Base-by-base conservation (phyloP, 345 rosid genomes). In the Passiflora organensis region DNA sequence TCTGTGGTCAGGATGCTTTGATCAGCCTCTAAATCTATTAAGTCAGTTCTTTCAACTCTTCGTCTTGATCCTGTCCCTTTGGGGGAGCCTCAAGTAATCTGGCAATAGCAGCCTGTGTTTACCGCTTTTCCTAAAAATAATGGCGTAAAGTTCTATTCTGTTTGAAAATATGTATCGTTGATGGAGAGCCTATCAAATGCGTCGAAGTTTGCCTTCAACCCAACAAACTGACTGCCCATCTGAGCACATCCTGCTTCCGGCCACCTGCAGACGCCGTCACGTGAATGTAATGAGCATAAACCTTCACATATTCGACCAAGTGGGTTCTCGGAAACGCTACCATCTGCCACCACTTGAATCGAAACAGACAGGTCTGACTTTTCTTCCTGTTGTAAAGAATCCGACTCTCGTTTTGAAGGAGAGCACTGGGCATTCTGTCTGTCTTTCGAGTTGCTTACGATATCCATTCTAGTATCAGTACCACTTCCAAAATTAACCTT, bases 201-300 rank as follows among this genome's bases (percentile, higher is more conserved):
- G 60, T 93, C 97, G 23, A 77, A 93, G 60, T 93, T 82, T 43
- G 97, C 94, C 69, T 75, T 89, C 41, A 93, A 63, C 32, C 97
- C 99, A 6, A 83, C 82, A 67, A 81, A 69, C 52, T 93, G 99
- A 65, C 91, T 82, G 62, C 86, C 71, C 11, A 77, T 63, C 64
- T 82, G 95, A 52, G 89, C 89, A 79, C 99, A 93, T 17, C 80
- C 85, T 5, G 88, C 91, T 51, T 89, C 96, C 2, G 99, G 97
- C 95, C 99, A 84, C 46, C 77, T 68, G 65, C 99, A 93, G 28
- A 78, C 86, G 69, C 89, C 91, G 43, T 89, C 88, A 20, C 73
- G 74, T 28, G 89, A 43, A 53, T 83, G 77, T 67, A 81, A 55
- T 0, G 93, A 95, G 55, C 98, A 89, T 68, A 84, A 45, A 44